Evolutionary conservation across 1,284 basidiomycete species (phyloP), one percentile per base, ranked within the genome.

Genomic region (Exobasidium cylindrosporum): DNA sequence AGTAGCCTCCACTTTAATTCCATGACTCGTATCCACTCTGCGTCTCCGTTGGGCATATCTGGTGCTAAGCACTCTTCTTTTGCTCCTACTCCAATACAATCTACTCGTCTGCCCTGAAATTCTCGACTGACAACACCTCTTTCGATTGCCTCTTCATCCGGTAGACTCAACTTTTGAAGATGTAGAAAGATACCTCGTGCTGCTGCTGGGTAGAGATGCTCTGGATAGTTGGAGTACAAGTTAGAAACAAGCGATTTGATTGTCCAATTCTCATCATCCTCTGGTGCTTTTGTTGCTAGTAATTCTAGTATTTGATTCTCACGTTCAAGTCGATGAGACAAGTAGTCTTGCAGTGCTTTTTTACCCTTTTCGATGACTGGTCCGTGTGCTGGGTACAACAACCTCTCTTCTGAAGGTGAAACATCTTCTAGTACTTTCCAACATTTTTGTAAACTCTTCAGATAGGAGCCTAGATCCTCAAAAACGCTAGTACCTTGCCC

Each of bases 401-500:
- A 60, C 23, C 62, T 60, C 65, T 78, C 30, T 63, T 65, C 72
- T 74, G 31, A 14, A 45, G 49, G 23, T 21, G 35, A 29, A 26
- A 32, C 40, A 4, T 28, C 44, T 40, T 54, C 47, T 14, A 60
- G 40, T 6, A 44, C 45, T 21, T 60, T 43, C 35, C 32, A 13
- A 13, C 26, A 53, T 24, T 83, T 85, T 57, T 84, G 83, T n/a
- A 95, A 83, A 64, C 87, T 88, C 3, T 82, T 67, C 58, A 95
- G 82, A 76, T 96, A 96, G 1, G 84, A 76, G 0, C 83, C 83
- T 5, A 97, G 85, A 74, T 96, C 90, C 70, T 91, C 89, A 75
- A 97, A 97, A 1, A 95, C 87, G 1, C 91, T 86, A 0, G 92
- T 93, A 1, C 93, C 92, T 67, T 92, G 87, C 0, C 95, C 94